Evolutionary conservation across 1,139 yeast species (phyloP), one percentile per base, ranked within the genome.

Genomic region (Insectozyma bohioensis): DNA sequence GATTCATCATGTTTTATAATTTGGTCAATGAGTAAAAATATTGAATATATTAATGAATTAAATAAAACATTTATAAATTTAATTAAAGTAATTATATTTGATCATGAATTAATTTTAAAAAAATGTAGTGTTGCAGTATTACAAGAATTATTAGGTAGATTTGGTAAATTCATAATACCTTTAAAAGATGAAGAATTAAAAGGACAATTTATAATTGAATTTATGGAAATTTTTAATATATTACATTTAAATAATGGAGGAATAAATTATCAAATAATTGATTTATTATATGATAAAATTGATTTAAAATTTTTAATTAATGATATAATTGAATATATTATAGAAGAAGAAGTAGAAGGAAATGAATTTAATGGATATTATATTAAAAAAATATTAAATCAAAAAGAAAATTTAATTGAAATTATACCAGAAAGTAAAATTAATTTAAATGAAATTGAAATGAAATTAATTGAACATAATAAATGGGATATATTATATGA

Each of bases 71-170:
- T 80, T 26, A 43, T 58, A 10, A 74, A 72, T 39, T 52, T 86
- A 17, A 50, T 85, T 2, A 55, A 67, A 12, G 69, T 78, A 1
- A 60, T 80, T 10, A 67, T 85, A 28, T 81, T 82, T 49, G 97
- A 90, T 52, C 60, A 70, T 16, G 96, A 88, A 35, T 63, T 86
- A 18, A 69, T 80, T 36, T 75, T 88, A 10, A 66, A 96, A 37
- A 67, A 95, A 37, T 92, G 97, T 20, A 83, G 90, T 0, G 67
- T 87, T 9, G 95, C 97, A 0, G 94, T 95, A 0, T 50, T 87
- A 4, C 97, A 90, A 52, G 97, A 90, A 49, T 70, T 85, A 7
- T 55, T 86, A 3, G 97, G 97, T 0, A 62, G 97, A 26, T 80
- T 79, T 50, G 85, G 85, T 0, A 51, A 40, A 10, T 20, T 33